A percentile compares a stretch with the other conserved stretches of the same genome.
These are phyloP conservation scores for Karstenula rhodostoma DNA, from an alignment of 2,329 filamentous ascomycete genomes.

Conservation along the genomic window DNA sequence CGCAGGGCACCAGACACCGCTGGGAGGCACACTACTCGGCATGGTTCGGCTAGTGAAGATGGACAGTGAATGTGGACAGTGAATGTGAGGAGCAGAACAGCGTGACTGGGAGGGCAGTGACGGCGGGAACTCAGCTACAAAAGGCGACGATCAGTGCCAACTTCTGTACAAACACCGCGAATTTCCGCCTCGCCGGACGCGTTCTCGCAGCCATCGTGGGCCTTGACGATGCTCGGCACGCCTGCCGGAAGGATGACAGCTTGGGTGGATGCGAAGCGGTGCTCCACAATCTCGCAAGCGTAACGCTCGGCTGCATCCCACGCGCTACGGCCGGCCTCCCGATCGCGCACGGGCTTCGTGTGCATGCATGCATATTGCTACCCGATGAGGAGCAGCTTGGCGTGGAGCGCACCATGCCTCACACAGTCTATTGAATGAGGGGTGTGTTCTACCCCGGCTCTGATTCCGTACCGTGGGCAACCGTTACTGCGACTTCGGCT, in stretches of 20 bases:
- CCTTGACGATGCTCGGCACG: conserved; percentile 1
- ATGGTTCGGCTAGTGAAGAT: conserved; percentile 3
- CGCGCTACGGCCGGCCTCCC: conserved; percentile 2
- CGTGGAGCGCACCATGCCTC: too few species aligned
- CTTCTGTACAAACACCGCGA: background rate
- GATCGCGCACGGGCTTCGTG: background rate
- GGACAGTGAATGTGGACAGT: background rate
- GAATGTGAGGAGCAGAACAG: background rate
- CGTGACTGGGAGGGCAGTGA: background rate
- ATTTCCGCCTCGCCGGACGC: background rate
- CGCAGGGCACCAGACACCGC: conserved; percentile 43
- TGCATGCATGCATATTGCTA: background rate
- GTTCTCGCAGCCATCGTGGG: background rate
- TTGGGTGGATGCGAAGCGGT: background rate
- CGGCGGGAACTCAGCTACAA: background rate
- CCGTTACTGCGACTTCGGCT: conserved; percentile 12
- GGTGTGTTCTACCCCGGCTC: background rate
- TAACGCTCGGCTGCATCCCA: background rate
- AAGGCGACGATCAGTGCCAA: background rate
- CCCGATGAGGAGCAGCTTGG: too few species aligned
- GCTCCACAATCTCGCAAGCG: background rate
- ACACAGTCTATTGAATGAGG: background rate
- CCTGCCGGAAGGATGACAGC: background rate
- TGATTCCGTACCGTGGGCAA: conserved; percentile 6
- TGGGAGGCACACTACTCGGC: conserved; percentile 25